These are phyloP conservation scores for Cinnamomum micranthum DNA, from an alignment of 164 flowering plant species.

Conservation along the genomic window DNA sequence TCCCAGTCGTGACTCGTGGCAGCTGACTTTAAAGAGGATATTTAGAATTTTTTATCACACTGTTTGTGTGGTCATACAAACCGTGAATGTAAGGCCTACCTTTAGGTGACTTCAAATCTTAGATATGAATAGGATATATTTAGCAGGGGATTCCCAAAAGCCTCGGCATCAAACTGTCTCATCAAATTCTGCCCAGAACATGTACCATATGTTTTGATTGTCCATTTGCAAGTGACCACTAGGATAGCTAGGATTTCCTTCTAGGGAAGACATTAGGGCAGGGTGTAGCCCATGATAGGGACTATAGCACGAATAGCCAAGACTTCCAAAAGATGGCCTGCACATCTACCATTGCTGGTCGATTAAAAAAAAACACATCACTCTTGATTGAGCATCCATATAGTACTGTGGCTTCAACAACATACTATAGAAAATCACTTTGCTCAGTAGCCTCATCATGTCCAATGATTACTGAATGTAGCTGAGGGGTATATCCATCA, in stretches of 20 bases:
- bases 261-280: not conserved
- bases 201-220: not conserved
- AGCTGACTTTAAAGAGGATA: too few relatives aligned
- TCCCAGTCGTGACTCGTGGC: too few relatives aligned
- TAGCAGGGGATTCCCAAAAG: not conserved
- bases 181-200: not conserved
- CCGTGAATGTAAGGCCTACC: not conserved
- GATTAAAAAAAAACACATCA: not conserved
- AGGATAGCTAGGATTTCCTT: not conserved
- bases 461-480: not conserved
- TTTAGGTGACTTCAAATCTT: not conserved
- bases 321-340: not conserved
- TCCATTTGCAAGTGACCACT: not conserved
- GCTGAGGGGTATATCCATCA: constrained; percentile 10
- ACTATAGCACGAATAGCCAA: not conserved
- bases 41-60: not conserved
- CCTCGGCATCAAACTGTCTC: not conserved
- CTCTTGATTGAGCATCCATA: not conserved
- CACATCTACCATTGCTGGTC: not conserved
- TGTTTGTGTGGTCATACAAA: not conserved
- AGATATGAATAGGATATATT: not conserved
- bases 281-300: too few relatives aligned
- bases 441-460: not conserved
- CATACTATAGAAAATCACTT: not conserved
- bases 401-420: not conserved